Conservation (phyloP, 495 filamentous ascomycete species). For the Penicillium turbatum region DNA sequence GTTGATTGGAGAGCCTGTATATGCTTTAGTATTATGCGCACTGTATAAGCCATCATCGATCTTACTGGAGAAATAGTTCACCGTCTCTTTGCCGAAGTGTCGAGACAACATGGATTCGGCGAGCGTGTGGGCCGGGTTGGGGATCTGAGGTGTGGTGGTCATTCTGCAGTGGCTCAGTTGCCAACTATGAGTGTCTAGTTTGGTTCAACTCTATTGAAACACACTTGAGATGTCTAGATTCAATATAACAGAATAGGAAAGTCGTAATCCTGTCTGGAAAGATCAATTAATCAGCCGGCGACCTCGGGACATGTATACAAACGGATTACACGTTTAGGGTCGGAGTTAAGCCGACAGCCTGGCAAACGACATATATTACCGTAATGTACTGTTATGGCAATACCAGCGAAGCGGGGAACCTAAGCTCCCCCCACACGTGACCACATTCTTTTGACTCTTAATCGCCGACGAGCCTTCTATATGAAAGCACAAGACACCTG, state of each 20-base stretch:
- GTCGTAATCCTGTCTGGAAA: neutral
- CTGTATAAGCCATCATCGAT: neutral
- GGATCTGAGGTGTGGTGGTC: conserved; percentile 37
- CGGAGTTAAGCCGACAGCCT: conserved; percentile 17
- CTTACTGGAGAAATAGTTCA: conserved; percentile 90
- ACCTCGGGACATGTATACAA: conserved; percentile 7
- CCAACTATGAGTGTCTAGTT: neutral
- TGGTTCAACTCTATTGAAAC: neutral
- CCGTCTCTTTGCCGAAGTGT: conserved; percentile 84
- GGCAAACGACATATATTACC: neutral
- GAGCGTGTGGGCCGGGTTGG: conserved; percentile 56
- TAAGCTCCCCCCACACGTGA: conserved; percentile 43
- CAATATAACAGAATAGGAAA: neutral
- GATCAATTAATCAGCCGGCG: conserved; percentile 27
- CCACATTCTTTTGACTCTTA: conserved; percentile 14
- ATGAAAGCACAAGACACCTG: neutral
- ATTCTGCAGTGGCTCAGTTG: conserved; percentile 19
- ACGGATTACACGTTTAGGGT: conserved; percentile 7
- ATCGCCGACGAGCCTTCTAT: neutral
- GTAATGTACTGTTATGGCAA: conserved; percentile 16
- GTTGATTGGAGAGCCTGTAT: conserved; percentile 63
- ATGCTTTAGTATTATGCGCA: conserved; percentile 13
- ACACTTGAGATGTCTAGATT: neutral
- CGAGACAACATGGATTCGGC: conserved; percentile 79
- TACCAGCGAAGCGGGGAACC: conserved; percentile 24